phyloP scores from a whole-genome alignment of 2,329 filamentous ascomycete species.

The Fusarium denticulatum region DNA sequence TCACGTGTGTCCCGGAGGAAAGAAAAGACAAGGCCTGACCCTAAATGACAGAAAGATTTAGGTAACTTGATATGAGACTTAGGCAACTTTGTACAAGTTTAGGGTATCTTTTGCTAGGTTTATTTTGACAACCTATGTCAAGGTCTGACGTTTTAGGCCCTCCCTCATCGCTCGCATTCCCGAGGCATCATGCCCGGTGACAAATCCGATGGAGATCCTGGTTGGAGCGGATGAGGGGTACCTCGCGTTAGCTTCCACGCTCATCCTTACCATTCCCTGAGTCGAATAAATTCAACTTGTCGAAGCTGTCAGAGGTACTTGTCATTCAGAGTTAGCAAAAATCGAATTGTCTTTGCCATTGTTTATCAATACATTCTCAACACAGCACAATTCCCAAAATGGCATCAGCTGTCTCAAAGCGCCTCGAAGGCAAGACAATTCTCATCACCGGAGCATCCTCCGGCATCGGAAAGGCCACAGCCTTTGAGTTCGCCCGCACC shows the following conservation, averaged over 20 bases:
- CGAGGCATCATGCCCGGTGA: background rate
- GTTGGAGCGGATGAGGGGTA: slow-evolving; percentile 13
- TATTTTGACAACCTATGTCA: background rate
- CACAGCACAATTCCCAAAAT: slow-evolving; percentile 47
- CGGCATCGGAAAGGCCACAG: slow-evolving; percentile 84
- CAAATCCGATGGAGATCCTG: background rate
- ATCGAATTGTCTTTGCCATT: fast-evolving
- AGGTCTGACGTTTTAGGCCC: background rate
- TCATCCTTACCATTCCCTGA: background rate
- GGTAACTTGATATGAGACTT: too few species aligned
- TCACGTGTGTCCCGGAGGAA: slow-evolving; percentile 3
- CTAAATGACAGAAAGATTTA: background rate
- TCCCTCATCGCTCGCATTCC: background rate
- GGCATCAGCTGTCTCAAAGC: slow-evolving; percentile 73
- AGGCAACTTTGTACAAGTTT: too few species aligned
- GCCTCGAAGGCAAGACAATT: slow-evolving; percentile 92
- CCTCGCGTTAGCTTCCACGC: background rate
- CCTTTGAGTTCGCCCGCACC: slow-evolving; percentile 90
- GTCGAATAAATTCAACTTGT: background rate
- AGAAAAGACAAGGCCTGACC: background rate
- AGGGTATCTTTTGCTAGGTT: too few species aligned
- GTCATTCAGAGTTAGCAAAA: background rate
- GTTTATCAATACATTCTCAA: background rate
- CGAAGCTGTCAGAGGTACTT: background rate
- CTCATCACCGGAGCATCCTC: slow-evolving; percentile 92